Evolutionary conservation across 495 filamentous ascomycete species (phyloP).

Genomic region (Lophiostoma macrostomum): DNA sequence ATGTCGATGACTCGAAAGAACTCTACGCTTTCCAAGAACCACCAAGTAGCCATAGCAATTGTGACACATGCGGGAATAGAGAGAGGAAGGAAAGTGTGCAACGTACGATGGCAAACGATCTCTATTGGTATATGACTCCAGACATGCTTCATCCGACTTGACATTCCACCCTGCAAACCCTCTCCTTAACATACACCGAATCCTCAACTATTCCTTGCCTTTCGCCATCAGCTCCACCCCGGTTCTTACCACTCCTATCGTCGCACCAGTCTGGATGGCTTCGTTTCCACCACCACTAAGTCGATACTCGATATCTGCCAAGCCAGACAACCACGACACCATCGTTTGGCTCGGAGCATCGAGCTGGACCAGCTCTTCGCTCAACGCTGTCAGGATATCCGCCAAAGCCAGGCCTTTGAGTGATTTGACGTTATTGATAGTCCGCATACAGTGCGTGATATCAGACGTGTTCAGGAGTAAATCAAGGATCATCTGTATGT

Average conservation of each 20-base stretch:
- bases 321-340: slow-evolving; percentile 84
- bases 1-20: no score
- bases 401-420: slow-evolving; percentile 88
- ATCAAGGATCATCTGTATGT: slow-evolving; percentile 77
- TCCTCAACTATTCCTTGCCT: slow-evolving; percentile 23
- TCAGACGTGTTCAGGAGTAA: slow-evolving; percentile 81
- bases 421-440: slow-evolving; percentile 80
- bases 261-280: slow-evolving; percentile 81
- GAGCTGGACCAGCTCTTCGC: slow-evolving; percentile 74
- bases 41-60: no score
- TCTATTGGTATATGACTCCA: not conserved
- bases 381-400: slow-evolving; percentile 82
- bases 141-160: no score
- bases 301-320: slow-evolving; percentile 90
- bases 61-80: no score
- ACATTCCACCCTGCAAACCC: not conserved
- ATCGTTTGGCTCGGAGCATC: slow-evolving; percentile 86
- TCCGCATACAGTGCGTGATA: slow-evolving; percentile 79
- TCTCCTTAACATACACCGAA: not conserved
- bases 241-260: slow-evolving; percentile 84
- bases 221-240: slow-evolving; percentile 73
- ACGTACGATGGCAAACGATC: not conserved
- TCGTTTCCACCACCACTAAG: slow-evolving; percentile 89
- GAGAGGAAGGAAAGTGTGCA: no score
- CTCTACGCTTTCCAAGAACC: no score